These are phyloP conservation scores for Bryoerythrophyllum caledonicum DNA, from an alignment of 225 moss, liverwort and hornwort species.

Conservation along the genomic window DNA sequence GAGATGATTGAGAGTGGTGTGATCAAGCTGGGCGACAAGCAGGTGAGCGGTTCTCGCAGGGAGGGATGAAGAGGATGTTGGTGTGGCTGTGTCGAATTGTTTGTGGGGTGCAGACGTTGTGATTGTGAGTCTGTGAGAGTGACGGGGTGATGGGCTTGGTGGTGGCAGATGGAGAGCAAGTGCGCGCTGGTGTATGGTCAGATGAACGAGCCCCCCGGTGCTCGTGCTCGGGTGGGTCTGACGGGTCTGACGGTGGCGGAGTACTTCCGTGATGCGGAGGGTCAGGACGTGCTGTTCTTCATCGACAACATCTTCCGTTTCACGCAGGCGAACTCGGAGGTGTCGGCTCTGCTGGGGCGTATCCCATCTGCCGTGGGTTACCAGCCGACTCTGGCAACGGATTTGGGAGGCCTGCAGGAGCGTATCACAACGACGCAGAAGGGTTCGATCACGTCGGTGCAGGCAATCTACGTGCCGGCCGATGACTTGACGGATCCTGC, in stretches of 20 bases:
- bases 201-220: slow-evolving; percentile 60
- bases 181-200: slow-evolving; percentile 50
- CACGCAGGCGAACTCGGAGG: slow-evolving; percentile 86
- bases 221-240: slow-evolving; percentile 51
- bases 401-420: slow-evolving; percentile 84
- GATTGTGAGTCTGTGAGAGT: not conserved
- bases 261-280: slow-evolving; percentile 84
- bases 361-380: slow-evolving; percentile 88
- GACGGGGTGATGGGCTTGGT: not conserved
- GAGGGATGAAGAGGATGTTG: not conserved
- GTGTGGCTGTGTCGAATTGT: not conserved
- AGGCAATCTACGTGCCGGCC: slow-evolving; percentile 84
- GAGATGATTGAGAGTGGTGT: slow-evolving; percentile 66
- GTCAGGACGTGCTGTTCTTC: slow-evolving; percentile 83
- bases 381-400: slow-evolving; percentile 80
- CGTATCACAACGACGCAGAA: slow-evolving; percentile 80
- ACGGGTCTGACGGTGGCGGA: slow-evolving; percentile 85
- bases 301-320: slow-evolving; percentile 92
- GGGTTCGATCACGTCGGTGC: slow-evolving; percentile 85
- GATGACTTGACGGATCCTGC: slow-evolving; percentile 86
- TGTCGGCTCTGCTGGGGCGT: slow-evolving; percentile 81
- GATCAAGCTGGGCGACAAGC: slow-evolving; percentile 57
- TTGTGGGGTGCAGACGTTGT: not conserved
- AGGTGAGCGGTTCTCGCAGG: slow-evolving; percentile 33
- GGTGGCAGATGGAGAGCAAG: slow-evolving; percentile 48